phyloP scores from a whole-genome alignment of 2,329 filamentous ascomycete genomes.

The Fonsecaea pugnacius region DNA sequence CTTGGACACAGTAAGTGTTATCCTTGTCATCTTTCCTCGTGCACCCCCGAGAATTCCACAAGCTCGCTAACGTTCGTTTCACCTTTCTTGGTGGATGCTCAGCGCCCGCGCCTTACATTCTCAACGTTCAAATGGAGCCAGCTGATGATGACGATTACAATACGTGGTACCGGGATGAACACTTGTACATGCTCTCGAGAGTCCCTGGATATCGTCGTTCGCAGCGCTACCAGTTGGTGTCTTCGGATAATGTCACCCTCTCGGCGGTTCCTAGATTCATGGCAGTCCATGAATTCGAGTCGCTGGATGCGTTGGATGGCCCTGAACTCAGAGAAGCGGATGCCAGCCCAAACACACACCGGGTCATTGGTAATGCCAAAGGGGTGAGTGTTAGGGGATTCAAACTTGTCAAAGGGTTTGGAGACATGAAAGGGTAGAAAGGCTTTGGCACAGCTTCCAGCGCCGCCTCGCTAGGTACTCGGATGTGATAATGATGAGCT shows the following conservation, averaged over 20 bases:
- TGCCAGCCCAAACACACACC: slow-evolving; percentile 19
- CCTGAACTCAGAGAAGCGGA: slow-evolving; percentile 17
- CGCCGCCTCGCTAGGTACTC: not conserved
- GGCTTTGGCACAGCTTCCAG: not conserved
- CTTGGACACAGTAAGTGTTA: slow-evolving; percentile 9
- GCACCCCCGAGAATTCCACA: not conserved
- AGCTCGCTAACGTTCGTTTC: not conserved
- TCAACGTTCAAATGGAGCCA: slow-evolving; percentile 16
- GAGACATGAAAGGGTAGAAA: slow-evolving; percentile 4
- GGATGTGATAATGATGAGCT: not conserved
- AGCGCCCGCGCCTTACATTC: slow-evolving; percentile 17
- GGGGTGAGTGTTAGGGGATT: slow-evolving; percentile 13
- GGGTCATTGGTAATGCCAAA: slow-evolving; percentile 16
- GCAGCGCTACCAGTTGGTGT: slow-evolving; percentile 13
- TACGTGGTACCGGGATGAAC: slow-evolving; percentile 14
- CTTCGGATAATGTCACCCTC: not conserved
- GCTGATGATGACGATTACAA: slow-evolving; percentile 19
- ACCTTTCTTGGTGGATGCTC: not conserved
- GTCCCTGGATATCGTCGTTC: slow-evolving; percentile 18
- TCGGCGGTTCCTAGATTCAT: slow-evolving; percentile 17
- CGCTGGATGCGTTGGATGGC: slow-evolving; percentile 5
- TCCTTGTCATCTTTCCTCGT: not conserved
- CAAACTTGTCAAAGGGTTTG: slow-evolving; percentile 7
- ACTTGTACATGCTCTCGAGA: slow-evolving; percentile 13
- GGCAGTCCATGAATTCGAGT: slow-evolving; percentile 17